phyloP scores from a whole-genome alignment of 2,329 filamentous ascomycete species.

The Claviceps sp. region DNA sequence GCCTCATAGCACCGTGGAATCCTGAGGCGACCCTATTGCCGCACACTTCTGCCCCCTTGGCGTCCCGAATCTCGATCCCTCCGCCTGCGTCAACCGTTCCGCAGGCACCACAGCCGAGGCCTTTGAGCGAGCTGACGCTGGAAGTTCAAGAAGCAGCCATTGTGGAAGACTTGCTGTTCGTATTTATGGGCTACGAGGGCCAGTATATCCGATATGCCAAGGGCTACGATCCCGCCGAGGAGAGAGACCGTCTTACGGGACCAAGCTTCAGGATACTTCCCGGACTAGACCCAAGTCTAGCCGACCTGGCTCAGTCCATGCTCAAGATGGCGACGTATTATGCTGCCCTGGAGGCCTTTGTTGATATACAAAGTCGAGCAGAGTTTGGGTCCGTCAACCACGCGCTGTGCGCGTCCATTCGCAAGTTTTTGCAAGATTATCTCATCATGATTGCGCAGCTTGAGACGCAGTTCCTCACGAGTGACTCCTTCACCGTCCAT shows the following conservation, averaged over 20 bases:
- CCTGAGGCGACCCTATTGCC: slow-evolving; percentile 64
- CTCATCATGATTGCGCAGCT: slow-evolving; percentile 84
- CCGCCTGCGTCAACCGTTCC: slow-evolving; percentile 67
- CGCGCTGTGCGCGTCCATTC: slow-evolving; percentile 86
- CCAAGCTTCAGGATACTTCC: slow-evolving; percentile 67
- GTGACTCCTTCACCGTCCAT: slow-evolving; percentile 79
- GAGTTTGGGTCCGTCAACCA: slow-evolving; percentile 94
- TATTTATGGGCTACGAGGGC: slow-evolving; percentile 98
- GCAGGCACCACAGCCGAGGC: slow-evolving; percentile 53
- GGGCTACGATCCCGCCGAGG: slow-evolving; percentile 67
- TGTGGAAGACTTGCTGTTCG: slow-evolving; percentile 80
- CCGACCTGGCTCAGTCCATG: slow-evolving; percentile 79
- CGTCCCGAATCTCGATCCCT: slow-evolving; percentile 46
- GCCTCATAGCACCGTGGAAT: slow-evolving; percentile 47
- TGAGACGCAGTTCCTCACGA: slow-evolving; percentile 84
- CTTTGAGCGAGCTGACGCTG: slow-evolving; percentile 58
- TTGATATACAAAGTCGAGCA: slow-evolving; percentile 85
- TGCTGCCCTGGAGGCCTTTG: slow-evolving; percentile 77
- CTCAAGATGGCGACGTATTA: slow-evolving; percentile 91
- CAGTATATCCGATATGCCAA: slow-evolving; percentile 85
- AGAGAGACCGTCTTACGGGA: slow-evolving; percentile 76
- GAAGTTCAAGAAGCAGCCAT: slow-evolving; percentile 78
- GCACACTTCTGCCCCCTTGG: slow-evolving; percentile 58
- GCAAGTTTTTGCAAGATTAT: slow-evolving; percentile 86
- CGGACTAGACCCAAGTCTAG: slow-evolving; percentile 80